These are phyloP conservation scores for Lichina pygmaea DNA, from an alignment of 495 filamentous ascomycete species.

Conservation along the genomic window DNA sequence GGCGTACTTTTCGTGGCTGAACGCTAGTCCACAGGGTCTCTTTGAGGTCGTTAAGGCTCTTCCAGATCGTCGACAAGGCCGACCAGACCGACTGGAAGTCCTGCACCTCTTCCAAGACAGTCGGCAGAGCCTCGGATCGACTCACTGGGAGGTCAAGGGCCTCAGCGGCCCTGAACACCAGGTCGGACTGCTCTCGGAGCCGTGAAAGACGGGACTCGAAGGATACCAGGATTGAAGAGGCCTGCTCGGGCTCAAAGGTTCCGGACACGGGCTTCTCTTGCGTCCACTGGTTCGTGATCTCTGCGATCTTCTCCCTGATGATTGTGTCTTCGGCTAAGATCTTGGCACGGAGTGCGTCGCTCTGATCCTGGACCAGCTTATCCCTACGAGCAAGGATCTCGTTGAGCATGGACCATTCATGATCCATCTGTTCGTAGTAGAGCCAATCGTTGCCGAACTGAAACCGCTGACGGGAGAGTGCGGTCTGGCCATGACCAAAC, in stretches of 20 bases:
- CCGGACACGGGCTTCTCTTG: constrained; percentile 93
- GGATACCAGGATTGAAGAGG: constrained; percentile 45
- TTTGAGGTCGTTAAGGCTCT: constrained; percentile 75
- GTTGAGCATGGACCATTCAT: constrained; percentile 74
- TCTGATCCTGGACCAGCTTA: constrained; percentile 87
- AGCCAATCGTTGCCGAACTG: constrained; percentile 87
- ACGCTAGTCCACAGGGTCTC: constrained; percentile 83
- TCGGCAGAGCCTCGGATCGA: constrained; percentile 44
- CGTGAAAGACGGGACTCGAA: constrained; percentile 63
- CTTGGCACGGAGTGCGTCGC: constrained; percentile 83
- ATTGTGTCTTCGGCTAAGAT: constrained; percentile 83
- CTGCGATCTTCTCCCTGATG: constrained; percentile 58
- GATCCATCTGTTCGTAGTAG: constrained; percentile 75
- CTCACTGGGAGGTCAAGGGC: constrained; percentile 69
- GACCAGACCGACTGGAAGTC: constrained; percentile 98
- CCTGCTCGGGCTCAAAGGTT: constrained; percentile 66
- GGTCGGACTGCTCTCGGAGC: constrained; percentile 64
- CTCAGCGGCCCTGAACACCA: constrained; percentile 90
- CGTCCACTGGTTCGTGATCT: constrained; percentile 66
- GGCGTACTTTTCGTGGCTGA: constrained; percentile 70
- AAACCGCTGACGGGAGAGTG: constrained; percentile 66
- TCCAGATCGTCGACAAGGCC: constrained; percentile 85
- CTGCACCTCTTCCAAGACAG: constrained; percentile 83
- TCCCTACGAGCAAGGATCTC: constrained; percentile 70
- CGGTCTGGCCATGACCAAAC: constrained; percentile 84